A percentile compares a stretch with the other conserved stretches of the same genome.
Evolutionary conservation across 2,329 filamentous ascomycete genomes (phyloP).

Genomic region (Grosmannia serpens): DNA sequence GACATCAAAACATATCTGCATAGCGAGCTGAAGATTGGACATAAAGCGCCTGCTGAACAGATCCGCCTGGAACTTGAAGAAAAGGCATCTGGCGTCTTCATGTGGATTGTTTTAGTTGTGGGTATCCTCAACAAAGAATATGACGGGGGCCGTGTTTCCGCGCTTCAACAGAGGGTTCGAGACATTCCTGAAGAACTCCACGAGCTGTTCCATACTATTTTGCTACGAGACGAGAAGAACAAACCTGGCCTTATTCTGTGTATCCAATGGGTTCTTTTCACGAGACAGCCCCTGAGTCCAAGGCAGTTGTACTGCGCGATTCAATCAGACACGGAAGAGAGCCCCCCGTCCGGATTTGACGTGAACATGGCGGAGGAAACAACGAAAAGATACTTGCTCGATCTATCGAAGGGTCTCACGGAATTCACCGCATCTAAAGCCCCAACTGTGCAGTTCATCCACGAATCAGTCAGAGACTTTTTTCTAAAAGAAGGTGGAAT

Average conservation of each 20-base stretch:
- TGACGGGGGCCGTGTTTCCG: constrained; percentile 15
- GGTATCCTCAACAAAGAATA: constrained; percentile 25
- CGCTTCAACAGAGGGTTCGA: constrained; percentile 17
- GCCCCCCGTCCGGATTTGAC: constrained; percentile 1
- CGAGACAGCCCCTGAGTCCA: constrained; percentile 27
- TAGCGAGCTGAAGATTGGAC: constrained; percentile 4
- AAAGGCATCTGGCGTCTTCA: constrained; percentile 30
- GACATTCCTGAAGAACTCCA: neutral
- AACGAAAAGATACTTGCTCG: constrained; percentile 24
- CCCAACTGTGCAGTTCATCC: constrained; percentile 38
- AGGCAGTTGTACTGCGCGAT: constrained; percentile 31
- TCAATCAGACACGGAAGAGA: constrained; percentile 18
- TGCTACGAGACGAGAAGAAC: constrained; percentile 32
- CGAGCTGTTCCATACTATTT: constrained; percentile 24
- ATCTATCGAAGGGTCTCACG: constrained; percentile 37
- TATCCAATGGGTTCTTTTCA: constrained; percentile 42
- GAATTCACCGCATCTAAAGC: constrained; percentile 24
- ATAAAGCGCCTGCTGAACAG: neutral
- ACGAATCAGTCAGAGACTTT: constrained; percentile 38
- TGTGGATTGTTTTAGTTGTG: constrained; percentile 31
- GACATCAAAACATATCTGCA: neutral
- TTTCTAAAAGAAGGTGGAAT: constrained; percentile 26
- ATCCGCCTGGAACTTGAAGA: constrained; percentile 18
- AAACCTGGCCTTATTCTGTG: constrained; percentile 30
- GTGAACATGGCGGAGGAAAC: constrained; percentile 8